These are phyloP conservation scores for Chlorella sp. DNA, from an alignment of 139 green algal genomes.

Conservation along the genomic window DNA sequence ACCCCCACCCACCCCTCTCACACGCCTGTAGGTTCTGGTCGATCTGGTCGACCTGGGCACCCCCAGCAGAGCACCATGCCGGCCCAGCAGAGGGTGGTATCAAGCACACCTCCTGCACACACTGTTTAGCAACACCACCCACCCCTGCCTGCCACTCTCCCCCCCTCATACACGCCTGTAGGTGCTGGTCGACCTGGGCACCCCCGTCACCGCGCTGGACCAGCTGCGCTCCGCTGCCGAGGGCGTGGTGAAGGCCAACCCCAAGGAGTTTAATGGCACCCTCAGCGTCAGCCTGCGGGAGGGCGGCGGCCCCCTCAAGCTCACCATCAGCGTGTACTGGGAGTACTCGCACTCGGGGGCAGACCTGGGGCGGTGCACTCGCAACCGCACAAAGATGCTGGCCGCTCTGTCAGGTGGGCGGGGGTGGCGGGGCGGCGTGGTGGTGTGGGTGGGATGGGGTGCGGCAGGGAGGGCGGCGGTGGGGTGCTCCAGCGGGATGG, in stretches of 20 bases:
- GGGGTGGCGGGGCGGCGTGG: no score
- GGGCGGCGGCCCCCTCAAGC: constrained; percentile 49
- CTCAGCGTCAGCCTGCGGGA: constrained; percentile 20
- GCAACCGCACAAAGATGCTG: constrained; percentile 13
- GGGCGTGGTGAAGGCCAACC: constrained; percentile 37
- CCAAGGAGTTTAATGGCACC: constrained; percentile 46
- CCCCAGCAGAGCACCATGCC: no score
- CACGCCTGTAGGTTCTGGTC: no score
- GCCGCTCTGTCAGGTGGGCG: background rate
- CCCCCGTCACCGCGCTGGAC: constrained; percentile 43
- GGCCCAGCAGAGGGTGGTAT: no score
- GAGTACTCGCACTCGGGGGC: constrained; percentile 11
- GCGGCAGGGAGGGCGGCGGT: background rate
- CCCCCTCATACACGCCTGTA: background rate
- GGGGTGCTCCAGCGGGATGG: background rate
- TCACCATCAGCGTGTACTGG: constrained; percentile 40
- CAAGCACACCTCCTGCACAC: no score
- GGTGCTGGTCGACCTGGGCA: constrained; percentile 63
- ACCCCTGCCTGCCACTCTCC: background rate
- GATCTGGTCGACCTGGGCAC: no score
- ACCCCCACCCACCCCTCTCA: no score
- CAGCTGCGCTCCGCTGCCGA: constrained; percentile 38
- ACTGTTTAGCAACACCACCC: no score
- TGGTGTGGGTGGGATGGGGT: background rate
- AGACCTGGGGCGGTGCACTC: background rate